Conservation (phyloP, 73 alveolate genomes). For the Stentor roeselii region DNA sequence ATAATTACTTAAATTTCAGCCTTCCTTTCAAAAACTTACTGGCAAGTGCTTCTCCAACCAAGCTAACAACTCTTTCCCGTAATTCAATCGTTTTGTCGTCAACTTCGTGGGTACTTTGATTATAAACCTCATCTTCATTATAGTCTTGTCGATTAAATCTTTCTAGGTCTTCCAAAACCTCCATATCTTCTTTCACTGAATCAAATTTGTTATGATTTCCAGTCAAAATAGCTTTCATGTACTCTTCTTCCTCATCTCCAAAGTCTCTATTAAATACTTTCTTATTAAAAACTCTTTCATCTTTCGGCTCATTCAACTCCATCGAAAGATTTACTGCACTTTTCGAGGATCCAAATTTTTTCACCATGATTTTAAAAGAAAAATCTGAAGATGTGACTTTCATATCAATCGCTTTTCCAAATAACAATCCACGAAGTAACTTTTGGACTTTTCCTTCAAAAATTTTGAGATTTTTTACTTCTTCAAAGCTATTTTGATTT, state of each 20-base stretch:
- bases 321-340: background rate
- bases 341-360: too few relatives aligned
- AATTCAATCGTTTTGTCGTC: too few relatives aligned
- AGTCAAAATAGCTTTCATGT: background rate
- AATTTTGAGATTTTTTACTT: too few relatives aligned
- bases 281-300: background rate
- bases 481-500: background rate
- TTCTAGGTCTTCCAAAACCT: too few relatives aligned
- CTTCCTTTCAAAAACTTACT: background rate
- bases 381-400: background rate
- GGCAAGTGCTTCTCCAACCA: background rate
- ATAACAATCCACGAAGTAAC: background rate
- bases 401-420: too few relatives aligned
- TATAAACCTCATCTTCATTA: too few relatives aligned
- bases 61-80: background rate
- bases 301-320: background rate
- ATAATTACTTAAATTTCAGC: background rate
- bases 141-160: too few relatives aligned
- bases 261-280: background rate
- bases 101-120: too few relatives aligned
- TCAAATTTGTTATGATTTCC: too few relatives aligned
- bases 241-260: background rate
- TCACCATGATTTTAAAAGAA: background rate
- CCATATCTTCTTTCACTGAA: too few relatives aligned
- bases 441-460: background rate